Evolutionary conservation across 306 rosid species (phyloP).

Genomic region (Arachis stenosperma): DNA sequence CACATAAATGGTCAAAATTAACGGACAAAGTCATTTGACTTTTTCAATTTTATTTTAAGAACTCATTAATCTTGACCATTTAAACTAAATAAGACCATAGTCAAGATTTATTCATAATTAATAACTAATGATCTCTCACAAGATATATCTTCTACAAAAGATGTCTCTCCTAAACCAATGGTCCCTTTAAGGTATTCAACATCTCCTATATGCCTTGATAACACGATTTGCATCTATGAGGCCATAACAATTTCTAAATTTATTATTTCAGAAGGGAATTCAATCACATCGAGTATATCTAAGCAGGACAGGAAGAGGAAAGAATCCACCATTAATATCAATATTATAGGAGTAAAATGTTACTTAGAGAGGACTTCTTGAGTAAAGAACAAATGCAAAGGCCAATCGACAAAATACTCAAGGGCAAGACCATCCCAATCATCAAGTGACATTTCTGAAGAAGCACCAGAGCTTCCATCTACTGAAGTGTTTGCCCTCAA

Average conservation of each 20-base stretch:
- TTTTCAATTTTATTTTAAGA: background rate
- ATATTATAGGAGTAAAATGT: constrained; percentile 29
- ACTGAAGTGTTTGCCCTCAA: constrained; percentile 54
- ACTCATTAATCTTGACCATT: constrained; percentile 4
- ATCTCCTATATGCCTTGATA: too few relatives aligned
- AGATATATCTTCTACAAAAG: too few relatives aligned
- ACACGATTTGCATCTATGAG: too few relatives aligned
- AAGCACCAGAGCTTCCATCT: constrained; percentile 59
- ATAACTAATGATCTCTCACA: too few relatives aligned
- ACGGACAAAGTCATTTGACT: constrained; percentile 1
- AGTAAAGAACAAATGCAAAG: constrained; percentile 90
- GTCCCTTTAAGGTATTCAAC: too few relatives aligned
- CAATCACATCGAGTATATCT: too few relatives aligned
- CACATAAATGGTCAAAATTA: background rate
- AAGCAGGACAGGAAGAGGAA: too few relatives aligned
- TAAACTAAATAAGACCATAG: background rate
- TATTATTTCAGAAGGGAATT: too few relatives aligned
- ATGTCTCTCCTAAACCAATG: too few relatives aligned
- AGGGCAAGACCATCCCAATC: constrained; percentile 98
- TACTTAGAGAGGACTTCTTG: constrained; percentile 96
- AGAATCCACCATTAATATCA: too few relatives aligned
- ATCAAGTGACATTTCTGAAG: constrained; percentile 74
- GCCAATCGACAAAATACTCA: constrained; percentile 96
- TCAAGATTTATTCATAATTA: too few relatives aligned
- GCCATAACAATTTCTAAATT: too few relatives aligned